Conservation (phyloP, 2,329 filamentous ascomycete species). For the Uncinocarpus reesii region DNA sequence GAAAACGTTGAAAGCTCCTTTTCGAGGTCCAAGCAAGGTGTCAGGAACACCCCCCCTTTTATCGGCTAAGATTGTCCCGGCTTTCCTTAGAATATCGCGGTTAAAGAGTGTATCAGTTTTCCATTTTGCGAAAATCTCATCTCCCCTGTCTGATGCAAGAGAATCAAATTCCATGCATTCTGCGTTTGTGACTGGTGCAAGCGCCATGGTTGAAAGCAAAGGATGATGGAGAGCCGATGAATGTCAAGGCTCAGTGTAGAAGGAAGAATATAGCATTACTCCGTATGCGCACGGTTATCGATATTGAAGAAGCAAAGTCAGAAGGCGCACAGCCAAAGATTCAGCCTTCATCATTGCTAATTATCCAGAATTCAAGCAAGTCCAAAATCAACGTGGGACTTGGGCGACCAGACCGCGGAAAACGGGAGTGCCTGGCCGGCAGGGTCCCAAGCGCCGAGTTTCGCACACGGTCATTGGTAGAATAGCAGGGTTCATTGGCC, state of each 20-base stretch:
- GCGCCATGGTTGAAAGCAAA: not conserved
- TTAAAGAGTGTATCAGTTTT: not conserved
- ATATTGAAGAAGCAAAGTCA: not conserved
- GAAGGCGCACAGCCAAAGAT: not conserved
- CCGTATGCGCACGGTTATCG: not conserved
- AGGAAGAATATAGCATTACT: no score
- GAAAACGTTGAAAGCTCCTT: not conserved
- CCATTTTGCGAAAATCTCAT: not conserved
- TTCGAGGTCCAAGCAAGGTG: not conserved
- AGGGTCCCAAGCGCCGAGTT: not conserved
- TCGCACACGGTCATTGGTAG: not conserved
- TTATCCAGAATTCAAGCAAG: not conserved
- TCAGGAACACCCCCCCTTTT: not conserved
- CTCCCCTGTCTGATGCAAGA: not conserved
- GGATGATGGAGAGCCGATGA: no score
- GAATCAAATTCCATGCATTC: not conserved
- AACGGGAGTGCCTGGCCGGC: not conserved
- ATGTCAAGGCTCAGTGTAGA: no score
- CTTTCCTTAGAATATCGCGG: not conserved
- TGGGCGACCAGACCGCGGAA: no score
- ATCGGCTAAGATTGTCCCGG: not conserved
- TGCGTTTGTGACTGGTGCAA: not conserved
- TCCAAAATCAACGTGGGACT: not conserved
- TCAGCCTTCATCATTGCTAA: not conserved
- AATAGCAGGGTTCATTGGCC: no score